phyloP scores from a whole-genome alignment of 176 grass and related monocot genomes.

The Lolium rigidum region DNA sequence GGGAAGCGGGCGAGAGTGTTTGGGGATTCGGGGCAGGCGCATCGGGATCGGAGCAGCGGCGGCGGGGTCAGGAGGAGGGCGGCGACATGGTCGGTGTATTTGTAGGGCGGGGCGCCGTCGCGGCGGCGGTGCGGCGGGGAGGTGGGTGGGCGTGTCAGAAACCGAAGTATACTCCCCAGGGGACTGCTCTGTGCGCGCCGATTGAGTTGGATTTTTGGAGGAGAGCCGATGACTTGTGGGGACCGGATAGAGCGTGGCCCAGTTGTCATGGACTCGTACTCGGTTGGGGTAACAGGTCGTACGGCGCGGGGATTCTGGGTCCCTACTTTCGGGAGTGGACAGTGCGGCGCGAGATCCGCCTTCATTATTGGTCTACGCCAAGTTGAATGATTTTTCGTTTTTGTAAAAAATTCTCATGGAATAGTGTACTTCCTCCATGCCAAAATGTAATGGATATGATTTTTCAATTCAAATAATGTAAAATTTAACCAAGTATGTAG shows the following conservation, averaged over 20 bases:
- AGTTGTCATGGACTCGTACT: background rate
- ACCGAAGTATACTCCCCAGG: background rate
- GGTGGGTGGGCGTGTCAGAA: conserved; percentile 36
- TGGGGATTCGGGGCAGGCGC: conserved; percentile 34
- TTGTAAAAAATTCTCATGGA: too few relatives aligned
- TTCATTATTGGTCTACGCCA: background rate
- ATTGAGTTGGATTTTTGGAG: too few relatives aligned
- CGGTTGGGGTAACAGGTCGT: background rate
- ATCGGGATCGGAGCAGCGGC: conserved; percentile 48
- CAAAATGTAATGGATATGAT: too few relatives aligned
- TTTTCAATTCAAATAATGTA: too few relatives aligned
- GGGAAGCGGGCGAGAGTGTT: background rate
- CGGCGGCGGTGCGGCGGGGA: conserved; percentile 50
- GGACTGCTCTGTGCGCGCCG: too few relatives aligned
- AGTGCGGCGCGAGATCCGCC: background rate
- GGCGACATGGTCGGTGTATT: conserved; percentile 47
- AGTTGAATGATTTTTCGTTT: background rate
- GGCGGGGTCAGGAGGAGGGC: too few relatives aligned
- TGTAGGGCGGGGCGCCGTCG: conserved; percentile 28
- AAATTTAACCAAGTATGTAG: too few relatives aligned
- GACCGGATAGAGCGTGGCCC: background rate
- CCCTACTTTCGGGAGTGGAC: conserved; percentile 25
- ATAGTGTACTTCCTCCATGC: too few relatives aligned
- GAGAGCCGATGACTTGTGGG: conserved; percentile 34
- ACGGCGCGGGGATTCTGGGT: background rate